Conservation (phyloP, 495 filamentous ascomycete genomes). For the Hypoxylon rickii region DNA sequence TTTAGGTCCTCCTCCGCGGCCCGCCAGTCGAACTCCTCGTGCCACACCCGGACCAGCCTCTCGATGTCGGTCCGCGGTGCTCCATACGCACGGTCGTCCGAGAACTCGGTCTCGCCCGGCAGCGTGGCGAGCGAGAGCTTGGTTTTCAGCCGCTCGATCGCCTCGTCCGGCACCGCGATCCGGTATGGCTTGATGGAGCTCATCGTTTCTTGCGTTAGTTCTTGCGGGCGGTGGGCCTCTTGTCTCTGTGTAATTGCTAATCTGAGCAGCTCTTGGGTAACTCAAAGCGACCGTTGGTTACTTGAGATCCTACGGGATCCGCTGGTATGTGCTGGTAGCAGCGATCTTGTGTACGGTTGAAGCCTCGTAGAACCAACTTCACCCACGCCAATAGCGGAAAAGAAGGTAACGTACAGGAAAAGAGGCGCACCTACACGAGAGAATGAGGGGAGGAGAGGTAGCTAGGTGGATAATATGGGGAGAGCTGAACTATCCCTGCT, state of each 20-base stretch:
- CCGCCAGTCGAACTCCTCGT: conserved; percentile 32
- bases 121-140: conserved; percentile 33
- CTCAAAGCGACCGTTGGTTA: no score
- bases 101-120: conserved; percentile 32
- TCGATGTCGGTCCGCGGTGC: conserved; percentile 28
- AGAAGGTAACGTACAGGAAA: no score
- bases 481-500: no score
- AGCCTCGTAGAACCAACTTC: no score
- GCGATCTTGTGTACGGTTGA: no score
- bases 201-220: background rate
- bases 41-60: conserved; percentile 25
- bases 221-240: background rate
- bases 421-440: no score
- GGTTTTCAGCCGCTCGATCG: conserved; percentile 18
- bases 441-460: no score
- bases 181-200: conserved; percentile 24
- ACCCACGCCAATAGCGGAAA: no score
- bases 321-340: no score
- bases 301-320: no score
- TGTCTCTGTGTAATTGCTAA: background rate
- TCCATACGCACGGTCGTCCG: conserved; percentile 31
- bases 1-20: conserved; percentile 52
- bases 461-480: no score
- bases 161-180: conserved; percentile 31
- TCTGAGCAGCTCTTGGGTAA: no score